Evolutionary conservation across 768 basidiomycete species (phyloP), one percentile per base, ranked within the genome.

Genomic region (Mycena venus): DNA sequence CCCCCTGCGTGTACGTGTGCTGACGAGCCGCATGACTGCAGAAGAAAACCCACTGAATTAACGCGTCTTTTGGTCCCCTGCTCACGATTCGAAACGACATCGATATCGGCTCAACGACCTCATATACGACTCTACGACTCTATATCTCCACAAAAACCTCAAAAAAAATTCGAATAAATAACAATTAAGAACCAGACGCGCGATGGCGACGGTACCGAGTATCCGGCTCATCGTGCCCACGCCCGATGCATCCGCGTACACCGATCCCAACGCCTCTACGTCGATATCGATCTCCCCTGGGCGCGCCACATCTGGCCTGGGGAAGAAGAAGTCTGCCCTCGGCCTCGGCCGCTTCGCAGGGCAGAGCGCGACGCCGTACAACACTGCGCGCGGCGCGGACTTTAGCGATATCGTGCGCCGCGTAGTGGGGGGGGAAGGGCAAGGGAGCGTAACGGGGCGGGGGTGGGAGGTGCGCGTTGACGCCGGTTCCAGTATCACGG

Each of bases 391-490:
- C 25, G 49, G 55, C 9, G 65, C 81, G 59, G 93, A 94, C 77
- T 84, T 93, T 53, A 91, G 90, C 2, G 93, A 94, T 71, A 90
- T 90, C 44, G 85, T 88, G 9, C 83, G 91, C 32, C 88, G 90
- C 32, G 87, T 91, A 3, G 87, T 88, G 85, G 58, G 36, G 6
- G 31, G 4, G 55, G 1, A 29, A 29, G 17, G n/a, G 75, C 11
- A 59, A 70, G 47, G 78, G 67, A 73, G 80, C 36, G 9, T 81
- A 15, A 84, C 84, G 3, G 82, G 83, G n/a, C 84, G 88, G 7
- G 90, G 90, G 1, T 92, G 94, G 77, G 94, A 95, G 75, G 94
- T 95, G 56, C 89, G 87, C 76, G 92, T 95, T 11, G 94, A 95
- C 74, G 90, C 91, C 0, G 83, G 87, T 0, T 84, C 88, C 25